phyloP scores from a whole-genome alignment of 2,329 filamentous ascomycete genomes.

The Lasiodiplodia sp. region DNA sequence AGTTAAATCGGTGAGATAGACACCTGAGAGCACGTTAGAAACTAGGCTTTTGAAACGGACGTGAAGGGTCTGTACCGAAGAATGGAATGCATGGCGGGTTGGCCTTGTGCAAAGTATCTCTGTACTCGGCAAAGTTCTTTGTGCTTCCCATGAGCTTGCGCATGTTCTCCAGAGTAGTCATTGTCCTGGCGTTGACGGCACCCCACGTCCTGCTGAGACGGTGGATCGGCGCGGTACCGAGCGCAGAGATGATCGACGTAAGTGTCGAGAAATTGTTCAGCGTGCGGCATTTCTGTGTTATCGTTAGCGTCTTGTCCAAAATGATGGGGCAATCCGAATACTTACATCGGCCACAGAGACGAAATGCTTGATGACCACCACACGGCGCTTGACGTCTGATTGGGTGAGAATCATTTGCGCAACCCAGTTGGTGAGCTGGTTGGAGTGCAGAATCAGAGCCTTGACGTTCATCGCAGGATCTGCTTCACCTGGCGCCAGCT shows the following conservation, averaged over 20 bases:
- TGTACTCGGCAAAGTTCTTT: conserved; percentile 97
- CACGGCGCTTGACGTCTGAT: conserved; percentile 91
- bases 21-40: conserved; percentile 64
- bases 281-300: conserved; percentile 84
- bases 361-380: conserved; percentile 98
- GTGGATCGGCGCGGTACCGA: conserved; percentile 93
- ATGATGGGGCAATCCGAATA: conserved; percentile 35
- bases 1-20: conserved; percentile 95
- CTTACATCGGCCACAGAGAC: conserved; percentile 93
- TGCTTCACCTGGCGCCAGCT: conserved; percentile 78
- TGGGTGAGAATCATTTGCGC: conserved; percentile 98
- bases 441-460: conserved; percentile 94
- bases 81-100: conserved; percentile 98
- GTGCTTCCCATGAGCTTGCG: conserved; percentile 94
- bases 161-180: conserved; percentile 84
- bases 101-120: conserved; percentile 88
- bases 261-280: conserved; percentile 98
- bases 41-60: background rate
- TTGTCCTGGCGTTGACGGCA: conserved; percentile 86
- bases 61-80: conserved; percentile 69
- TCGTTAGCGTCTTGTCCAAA: conserved; percentile 36
- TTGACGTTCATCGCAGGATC: conserved; percentile 95
- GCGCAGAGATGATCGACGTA: conserved; percentile 95
- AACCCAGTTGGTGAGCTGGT: conserved; percentile 99
- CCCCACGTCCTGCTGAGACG: conserved; percentile 94